Evolutionary conservation across 1,139 yeast genomes (phyloP), one percentile per base, ranked within the genome.

Genomic region (Candida glucosophila): DNA sequence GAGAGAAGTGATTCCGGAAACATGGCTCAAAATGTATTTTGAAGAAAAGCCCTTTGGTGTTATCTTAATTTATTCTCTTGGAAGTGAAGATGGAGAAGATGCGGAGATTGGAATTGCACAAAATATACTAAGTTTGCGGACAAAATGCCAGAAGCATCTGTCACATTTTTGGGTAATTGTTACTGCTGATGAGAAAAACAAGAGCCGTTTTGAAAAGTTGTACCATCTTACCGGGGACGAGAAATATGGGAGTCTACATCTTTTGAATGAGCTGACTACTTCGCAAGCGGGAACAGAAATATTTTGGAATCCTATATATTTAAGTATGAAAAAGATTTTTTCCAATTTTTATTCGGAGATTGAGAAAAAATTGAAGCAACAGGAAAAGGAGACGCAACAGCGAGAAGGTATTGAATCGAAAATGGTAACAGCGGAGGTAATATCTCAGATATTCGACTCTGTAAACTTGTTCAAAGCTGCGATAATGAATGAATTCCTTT

Each of bases 381-480:
- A 70, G 8, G 37, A 44, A 32, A 51, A 49, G 23, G 63, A 64
- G 33, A n/a, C n/a, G n/a, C n/a, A n/a, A n/a, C n/a, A n/a, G n/a
- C n/a, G n/a, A n/a, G n/a, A n/a, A n/a, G n/a, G n/a, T n/a, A n/a
- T n/a, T n/a, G n/a, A n/a, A n/a, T n/a, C n/a, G n/a, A n/a, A n/a
- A n/a, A n/a, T n/a, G n/a, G n/a, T n/a, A n/a, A n/a, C n/a, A n/a
- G n/a, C n/a, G n/a, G n/a, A n/a, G n/a, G n/a, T n/a, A n/a, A n/a
- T n/a, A n/a, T n/a, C n/a, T n/a, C n/a, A n/a, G n/a, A n/a, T n/a
- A n/a, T n/a, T n/a, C n/a, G 70, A 60, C 29, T 52, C 64, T 0
- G 41, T 70, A 23, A 63, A 60, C 34, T 33, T 54, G 23, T 47
- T 62, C 18, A 64, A 64, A 31, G 63, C 49, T 26, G 62, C 55